These are phyloP conservation scores for Candida pini DNA, from an alignment of 805 yeast genomes.

Conservation along the genomic window DNA sequence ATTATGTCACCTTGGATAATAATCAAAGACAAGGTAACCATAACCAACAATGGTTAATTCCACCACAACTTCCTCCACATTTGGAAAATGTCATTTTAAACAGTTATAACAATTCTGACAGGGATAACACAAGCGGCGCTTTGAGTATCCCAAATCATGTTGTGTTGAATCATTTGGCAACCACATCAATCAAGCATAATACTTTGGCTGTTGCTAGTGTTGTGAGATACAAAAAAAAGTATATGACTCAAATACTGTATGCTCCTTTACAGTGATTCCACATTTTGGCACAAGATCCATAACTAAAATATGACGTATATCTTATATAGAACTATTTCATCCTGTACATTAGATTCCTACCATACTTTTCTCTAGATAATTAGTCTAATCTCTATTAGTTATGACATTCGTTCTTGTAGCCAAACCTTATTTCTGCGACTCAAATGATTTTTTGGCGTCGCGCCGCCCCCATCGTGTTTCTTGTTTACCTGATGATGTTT, in stretches of 20 bases:
- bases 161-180: conserved; percentile 89
- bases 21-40: conserved; percentile 47
- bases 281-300: too few relatives aligned
- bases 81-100: conserved; percentile 89
- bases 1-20: conserved; percentile 69
- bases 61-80: conserved; percentile 97
- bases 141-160: conserved; percentile 93
- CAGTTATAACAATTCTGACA: conserved; percentile 55
- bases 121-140: conserved; percentile 81
- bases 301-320: too few relatives aligned
- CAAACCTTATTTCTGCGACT: too few relatives aligned
- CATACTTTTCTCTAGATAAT: too few relatives aligned
- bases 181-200: conserved; percentile 89
- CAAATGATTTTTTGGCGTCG: too few relatives aligned
- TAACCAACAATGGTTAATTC: conserved; percentile 62
- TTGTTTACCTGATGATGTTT: too few relatives aligned
- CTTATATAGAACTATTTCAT: too few relatives aligned
- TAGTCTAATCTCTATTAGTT: too few relatives aligned
- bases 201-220: conserved; percentile 91
- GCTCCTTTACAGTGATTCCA: conserved; percentile 70
- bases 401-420: too few relatives aligned
- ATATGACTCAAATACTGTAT: conserved; percentile 86
- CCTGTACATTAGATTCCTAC: too few relatives aligned
- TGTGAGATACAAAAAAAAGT: conserved; percentile 80
- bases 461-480: too few relatives aligned